phyloP scores from a whole-genome alignment of 108 stramenopile species.

The Pelagomonas calceolata region DNA sequence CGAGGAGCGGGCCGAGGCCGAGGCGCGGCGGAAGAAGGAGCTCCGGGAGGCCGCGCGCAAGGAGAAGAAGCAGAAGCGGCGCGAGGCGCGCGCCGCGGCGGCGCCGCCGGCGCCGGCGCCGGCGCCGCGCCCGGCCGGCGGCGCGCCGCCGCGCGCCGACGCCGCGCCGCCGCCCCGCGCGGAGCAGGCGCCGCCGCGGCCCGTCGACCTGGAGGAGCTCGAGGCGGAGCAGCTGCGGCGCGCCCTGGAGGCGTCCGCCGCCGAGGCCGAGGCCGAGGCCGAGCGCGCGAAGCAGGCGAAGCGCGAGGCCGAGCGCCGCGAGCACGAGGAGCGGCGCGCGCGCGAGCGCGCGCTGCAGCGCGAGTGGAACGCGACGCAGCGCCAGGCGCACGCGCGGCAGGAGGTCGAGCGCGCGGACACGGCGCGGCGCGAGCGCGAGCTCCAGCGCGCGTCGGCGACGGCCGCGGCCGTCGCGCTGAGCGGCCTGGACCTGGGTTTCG shows the following conservation, averaged over 20 bases:
- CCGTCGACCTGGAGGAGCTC: background rate
- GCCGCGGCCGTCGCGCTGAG: background rate
- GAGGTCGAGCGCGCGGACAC: background rate
- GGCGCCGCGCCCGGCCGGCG: background rate
- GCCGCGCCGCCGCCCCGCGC: background rate
- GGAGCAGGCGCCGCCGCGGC: background rate
- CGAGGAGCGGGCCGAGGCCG: no score
- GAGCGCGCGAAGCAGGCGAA: background rate
- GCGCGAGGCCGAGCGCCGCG: background rate
- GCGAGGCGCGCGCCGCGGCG: background rate
- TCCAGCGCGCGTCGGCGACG: conserved; percentile 2
- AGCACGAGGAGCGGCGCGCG: background rate
- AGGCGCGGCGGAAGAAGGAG: background rate
- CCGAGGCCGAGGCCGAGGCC: background rate
- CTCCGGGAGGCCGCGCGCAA: background rate
- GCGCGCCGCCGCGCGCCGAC: background rate
- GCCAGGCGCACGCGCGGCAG: background rate
- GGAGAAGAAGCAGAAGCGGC: background rate
- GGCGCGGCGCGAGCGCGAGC: background rate
- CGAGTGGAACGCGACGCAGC: background rate
- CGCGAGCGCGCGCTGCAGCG: background rate
- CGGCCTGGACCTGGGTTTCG: background rate
- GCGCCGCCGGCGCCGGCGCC: background rate
- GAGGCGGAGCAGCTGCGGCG: background rate
- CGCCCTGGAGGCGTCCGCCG: background rate